Conservation (phyloP, 2,329 filamentous ascomycete genomes). For the Leptosphaerulina australis region DNA sequence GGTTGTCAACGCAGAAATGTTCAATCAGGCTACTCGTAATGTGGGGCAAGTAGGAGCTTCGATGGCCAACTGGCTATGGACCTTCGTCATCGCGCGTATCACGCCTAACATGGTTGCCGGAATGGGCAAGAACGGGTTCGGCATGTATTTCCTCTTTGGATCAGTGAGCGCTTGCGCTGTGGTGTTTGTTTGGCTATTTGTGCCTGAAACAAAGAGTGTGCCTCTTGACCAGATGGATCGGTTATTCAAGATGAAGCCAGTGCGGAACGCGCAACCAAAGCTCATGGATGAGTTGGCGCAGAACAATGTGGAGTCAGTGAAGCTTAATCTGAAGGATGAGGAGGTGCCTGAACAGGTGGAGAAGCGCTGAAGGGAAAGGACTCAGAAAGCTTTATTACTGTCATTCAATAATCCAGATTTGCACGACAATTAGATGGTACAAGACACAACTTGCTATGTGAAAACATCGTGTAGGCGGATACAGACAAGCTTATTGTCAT, state of each 20-base stretch:
- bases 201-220: slow-evolving; percentile 53
- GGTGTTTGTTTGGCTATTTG: slow-evolving; percentile 49
- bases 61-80: slow-evolving; percentile 74
- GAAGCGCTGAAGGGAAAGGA: slow-evolving; percentile 11
- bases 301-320: slow-evolving; percentile 12
- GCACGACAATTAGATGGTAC: no score
- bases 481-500: no score
- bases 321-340: slow-evolving; percentile 17
- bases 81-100: slow-evolving; percentile 72
- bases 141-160: slow-evolving; percentile 57
- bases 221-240: slow-evolving; percentile 57
- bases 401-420: no score
- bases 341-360: slow-evolving; percentile 6
- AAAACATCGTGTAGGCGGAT: no score
- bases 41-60: slow-evolving; percentile 65
- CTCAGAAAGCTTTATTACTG: no score
- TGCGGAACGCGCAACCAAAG: slow-evolving; percentile 46
- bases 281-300: slow-evolving; percentile 17
- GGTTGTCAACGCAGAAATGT: slow-evolving; percentile 78
- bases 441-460: background rate
- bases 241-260: slow-evolving; percentile 54
- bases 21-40: slow-evolving; percentile 68
- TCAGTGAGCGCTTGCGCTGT: slow-evolving; percentile 54
- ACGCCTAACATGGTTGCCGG: slow-evolving; percentile 67
- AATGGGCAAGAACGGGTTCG: slow-evolving; percentile 48